A percentile compares a stretch with the other conserved stretches of the same genome.
phyloP scores from a whole-genome alignment of 345 rosid species.

The Microcos paniculata region DNA sequence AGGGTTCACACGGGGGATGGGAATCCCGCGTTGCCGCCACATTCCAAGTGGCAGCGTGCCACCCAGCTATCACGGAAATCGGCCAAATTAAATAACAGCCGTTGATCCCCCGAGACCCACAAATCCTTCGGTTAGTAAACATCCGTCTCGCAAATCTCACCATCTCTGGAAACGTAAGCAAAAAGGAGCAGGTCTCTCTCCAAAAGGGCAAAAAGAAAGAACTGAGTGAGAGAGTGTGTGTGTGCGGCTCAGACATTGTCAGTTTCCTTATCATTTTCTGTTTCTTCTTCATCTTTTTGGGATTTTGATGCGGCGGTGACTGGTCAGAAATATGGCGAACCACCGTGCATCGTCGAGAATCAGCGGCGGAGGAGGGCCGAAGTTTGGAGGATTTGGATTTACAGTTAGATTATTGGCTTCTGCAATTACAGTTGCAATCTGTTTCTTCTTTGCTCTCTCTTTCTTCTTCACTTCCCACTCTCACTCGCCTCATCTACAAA shows the following conservation, averaged over 20 bases:
- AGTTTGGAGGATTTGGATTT: slow-evolving; percentile 22
- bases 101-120: neutral
- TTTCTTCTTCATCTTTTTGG: neutral
- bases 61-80: slow-evolving; percentile 5
- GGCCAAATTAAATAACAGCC: neutral
- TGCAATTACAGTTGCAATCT: slow-evolving; percentile 36
- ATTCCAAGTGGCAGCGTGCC: slow-evolving; percentile 16
- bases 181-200: neutral
- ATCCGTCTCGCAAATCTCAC: neutral
- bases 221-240: neutral
- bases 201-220: neutral
- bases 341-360: slow-evolving; percentile 22
- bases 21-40: slow-evolving; percentile 14
- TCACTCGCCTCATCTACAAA: slow-evolving; percentile 40
- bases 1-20: neutral
- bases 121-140: no score
- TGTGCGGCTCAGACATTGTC: neutral
- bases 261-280: neutral
- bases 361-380: slow-evolving; percentile 19
- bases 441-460: slow-evolving; percentile 54
- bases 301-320: neutral
- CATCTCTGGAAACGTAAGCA: neutral
- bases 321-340: slow-evolving; percentile 44
- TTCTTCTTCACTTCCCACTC: slow-evolving; percentile 50
- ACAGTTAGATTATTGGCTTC: slow-evolving; percentile 45